A percentile compares a stretch with the other conserved stretches of the same genome.
These are phyloP conservation scores for Podospora conica DNA, from an alignment of 495 filamentous ascomycete genomes.

Conservation along the genomic window DNA sequence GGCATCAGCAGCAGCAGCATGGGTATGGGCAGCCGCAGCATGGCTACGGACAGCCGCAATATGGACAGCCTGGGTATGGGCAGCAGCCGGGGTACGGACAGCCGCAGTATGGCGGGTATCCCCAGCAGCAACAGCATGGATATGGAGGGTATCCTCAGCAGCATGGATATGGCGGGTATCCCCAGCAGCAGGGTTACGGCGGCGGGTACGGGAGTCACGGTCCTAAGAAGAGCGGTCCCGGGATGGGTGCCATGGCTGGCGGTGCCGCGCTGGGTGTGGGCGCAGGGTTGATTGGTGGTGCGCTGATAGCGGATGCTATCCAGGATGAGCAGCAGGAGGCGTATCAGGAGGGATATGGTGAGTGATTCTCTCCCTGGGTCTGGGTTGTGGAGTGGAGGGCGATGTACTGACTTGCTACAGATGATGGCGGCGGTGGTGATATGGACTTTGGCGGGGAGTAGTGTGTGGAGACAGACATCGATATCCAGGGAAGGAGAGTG, in stretches of 20 bases:
- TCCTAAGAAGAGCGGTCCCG: constrained; percentile 35
- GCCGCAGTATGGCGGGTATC: constrained; percentile 35
- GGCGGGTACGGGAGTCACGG: background rate
- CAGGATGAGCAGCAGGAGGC: constrained; percentile 51
- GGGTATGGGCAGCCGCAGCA: constrained; percentile 13
- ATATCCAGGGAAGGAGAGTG: background rate
- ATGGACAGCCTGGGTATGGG: constrained; percentile 39
- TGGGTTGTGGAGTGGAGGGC: background rate
- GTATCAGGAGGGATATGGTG: constrained; percentile 41
- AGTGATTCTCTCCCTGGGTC: constrained; percentile 14
- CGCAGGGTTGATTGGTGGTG: constrained; percentile 68
- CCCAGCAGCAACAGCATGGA: constrained; percentile 14
- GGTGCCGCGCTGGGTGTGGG: constrained; percentile 72
- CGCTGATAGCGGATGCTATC: constrained; percentile 59
- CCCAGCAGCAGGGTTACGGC: constrained; percentile 12
- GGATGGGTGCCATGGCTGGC: constrained; percentile 57
- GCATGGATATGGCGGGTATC: constrained; percentile 25
- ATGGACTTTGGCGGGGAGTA: background rate
- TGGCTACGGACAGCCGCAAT: constrained; percentile 20
- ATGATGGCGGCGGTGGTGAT: constrained; percentile 7
- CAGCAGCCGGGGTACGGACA: constrained; percentile 35
- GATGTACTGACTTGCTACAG: background rate
- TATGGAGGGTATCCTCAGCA: constrained; percentile 32
- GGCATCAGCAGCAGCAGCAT: constrained; percentile 8
- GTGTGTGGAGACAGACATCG: background rate